These are phyloP conservation scores for Solanum phureja DNA, from an alignment of 257 asterid genomes.

Conservation along the genomic window DNA sequence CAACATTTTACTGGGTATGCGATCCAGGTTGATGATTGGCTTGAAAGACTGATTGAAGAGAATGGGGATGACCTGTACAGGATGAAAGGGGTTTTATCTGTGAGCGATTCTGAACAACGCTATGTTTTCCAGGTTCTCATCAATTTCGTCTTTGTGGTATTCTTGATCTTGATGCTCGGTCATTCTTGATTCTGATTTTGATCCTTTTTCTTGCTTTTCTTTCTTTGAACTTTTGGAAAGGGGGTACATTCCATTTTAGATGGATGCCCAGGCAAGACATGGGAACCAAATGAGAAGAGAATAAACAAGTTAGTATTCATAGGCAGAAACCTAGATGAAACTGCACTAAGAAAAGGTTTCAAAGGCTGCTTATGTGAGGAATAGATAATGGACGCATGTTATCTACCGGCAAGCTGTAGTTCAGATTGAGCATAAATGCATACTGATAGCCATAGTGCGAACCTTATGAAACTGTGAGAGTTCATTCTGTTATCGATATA, in stretches of 20 bases:
- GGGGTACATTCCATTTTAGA: slow-evolving; percentile 79
- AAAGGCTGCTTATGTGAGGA: slow-evolving; percentile 70
- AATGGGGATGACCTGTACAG: slow-evolving; percentile 87
- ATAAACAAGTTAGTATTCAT: slow-evolving; percentile 83
- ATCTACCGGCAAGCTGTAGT: background rate
- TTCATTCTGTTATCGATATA: background rate
- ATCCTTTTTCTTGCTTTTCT: background rate
- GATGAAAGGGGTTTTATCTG: slow-evolving; percentile 87
- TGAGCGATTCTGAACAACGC: slow-evolving; percentile 65
- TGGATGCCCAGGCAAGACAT: slow-evolving; percentile 87
- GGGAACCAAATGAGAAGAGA: slow-evolving; percentile 73
- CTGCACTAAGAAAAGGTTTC: slow-evolving; percentile 75
- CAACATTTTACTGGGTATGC: background rate
- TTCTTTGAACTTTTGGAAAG: slow-evolving; percentile 13
- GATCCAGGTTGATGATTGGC: slow-evolving; percentile 89
- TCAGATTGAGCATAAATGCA: background rate
- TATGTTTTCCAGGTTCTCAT: slow-evolving; percentile 74
- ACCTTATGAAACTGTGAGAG: background rate
- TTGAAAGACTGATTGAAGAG: slow-evolving; percentile 78
- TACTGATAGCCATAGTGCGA: background rate
- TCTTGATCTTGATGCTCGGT: background rate
- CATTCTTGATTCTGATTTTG: background rate
- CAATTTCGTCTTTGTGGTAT: background rate
- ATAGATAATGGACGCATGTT: background rate
- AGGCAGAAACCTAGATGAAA: slow-evolving; percentile 81